These are phyloP conservation scores for Scedosporium dehoogii DNA, from an alignment of 2,329 filamentous ascomycete species.

Conservation along the genomic window DNA sequence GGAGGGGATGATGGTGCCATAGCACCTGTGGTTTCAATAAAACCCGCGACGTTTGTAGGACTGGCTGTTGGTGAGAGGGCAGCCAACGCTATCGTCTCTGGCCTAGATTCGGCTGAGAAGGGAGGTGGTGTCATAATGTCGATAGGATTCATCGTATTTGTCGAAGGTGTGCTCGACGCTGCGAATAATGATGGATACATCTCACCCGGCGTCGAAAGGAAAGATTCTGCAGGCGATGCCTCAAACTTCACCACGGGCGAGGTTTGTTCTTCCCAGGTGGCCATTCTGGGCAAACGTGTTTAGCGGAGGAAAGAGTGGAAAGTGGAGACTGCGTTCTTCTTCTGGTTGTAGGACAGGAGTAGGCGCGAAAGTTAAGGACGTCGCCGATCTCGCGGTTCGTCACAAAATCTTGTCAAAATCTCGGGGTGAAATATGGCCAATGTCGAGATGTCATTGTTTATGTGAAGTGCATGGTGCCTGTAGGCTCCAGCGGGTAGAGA, in stretches of 20 bases:
- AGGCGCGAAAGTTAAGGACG: too few relatives aligned
- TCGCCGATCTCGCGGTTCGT: too few relatives aligned
- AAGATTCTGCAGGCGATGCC: constrained; percentile 43
- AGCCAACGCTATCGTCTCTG: constrained; percentile 17
- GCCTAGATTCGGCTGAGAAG: constrained; percentile 18
- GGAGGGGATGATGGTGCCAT: constrained; percentile 12
- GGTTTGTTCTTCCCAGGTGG: background rate
- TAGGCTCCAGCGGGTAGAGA: too few relatives aligned
- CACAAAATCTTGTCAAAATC: too few relatives aligned
- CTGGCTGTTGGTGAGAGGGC: constrained; percentile 8
- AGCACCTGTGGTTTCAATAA: constrained; percentile 10
- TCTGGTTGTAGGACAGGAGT: constrained; percentile 10
- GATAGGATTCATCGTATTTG: constrained; percentile 30
- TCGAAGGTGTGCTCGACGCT: constrained; percentile 19
- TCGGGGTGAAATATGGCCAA: too few relatives aligned
- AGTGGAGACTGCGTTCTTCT: too few relatives aligned
- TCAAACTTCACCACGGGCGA: constrained; percentile 39
- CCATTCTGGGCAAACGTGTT: constrained; percentile 8
- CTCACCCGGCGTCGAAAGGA: constrained; percentile 40
- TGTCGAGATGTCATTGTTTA: too few relatives aligned
- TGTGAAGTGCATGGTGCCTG: too few relatives aligned
- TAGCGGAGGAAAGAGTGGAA: background rate
- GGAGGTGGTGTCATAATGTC: constrained; percentile 41
- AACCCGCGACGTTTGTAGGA: constrained; percentile 8
- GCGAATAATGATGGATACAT: constrained; percentile 38